Base-by-base conservation (phyloP, 1,284 basidiomycete genomes). In the Retiboletus fuscus region DNA sequence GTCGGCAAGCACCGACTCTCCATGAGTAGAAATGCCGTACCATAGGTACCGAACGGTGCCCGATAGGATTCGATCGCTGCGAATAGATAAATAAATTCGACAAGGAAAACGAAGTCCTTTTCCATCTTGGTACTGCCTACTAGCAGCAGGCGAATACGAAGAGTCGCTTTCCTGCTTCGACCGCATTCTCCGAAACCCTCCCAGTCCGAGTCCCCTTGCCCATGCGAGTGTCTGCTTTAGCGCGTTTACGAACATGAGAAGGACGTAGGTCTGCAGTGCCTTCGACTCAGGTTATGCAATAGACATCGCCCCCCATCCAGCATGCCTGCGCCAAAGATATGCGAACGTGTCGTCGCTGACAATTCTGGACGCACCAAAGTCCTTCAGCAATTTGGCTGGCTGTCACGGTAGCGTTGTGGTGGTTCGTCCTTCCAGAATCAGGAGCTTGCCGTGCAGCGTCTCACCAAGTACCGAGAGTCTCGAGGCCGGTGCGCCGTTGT, bases 161-260 rank as follows among this genome's bases (percentile, higher is more conserved):
- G 93, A 95, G 28, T 94, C 92, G 39, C 87, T 98, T 30, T 90
- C 92, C 67, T 98, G 96, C 85, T 99, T 99, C 86, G 95, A 97
- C 78, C 95, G 95, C 79, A 99, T 99, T 72, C 91, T 99, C 71
- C 93, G 94, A 77, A 97, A 96, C 79, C 97, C 98, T 7, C 97
- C 98, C 22, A 93, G 92, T 7, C 97, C 98, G 22, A 93, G 92
- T 74, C 97, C 98, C 1, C 91, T 99, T 47, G 97, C 97, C 22
- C 95, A 97, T 79, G 96, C 96, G 75, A 97, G 99, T 79, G 99
- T 99, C 74, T 99, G 96, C 96, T 99, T 99, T 90, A 98, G 3
- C 98, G 99, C 81, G 97, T 99, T 26, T 96, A 96, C 79, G 98
- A 99, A 84, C 96, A 97, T 80, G 95, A 97, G 83, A 94, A 96